Percentiles rank a stretch among this genome's conserved stretches.
These are phyloP conservation scores for Rhodotorula sp. DNA, from an alignment of 1,284 basidiomycete genomes.

Conservation along the genomic window DNA sequence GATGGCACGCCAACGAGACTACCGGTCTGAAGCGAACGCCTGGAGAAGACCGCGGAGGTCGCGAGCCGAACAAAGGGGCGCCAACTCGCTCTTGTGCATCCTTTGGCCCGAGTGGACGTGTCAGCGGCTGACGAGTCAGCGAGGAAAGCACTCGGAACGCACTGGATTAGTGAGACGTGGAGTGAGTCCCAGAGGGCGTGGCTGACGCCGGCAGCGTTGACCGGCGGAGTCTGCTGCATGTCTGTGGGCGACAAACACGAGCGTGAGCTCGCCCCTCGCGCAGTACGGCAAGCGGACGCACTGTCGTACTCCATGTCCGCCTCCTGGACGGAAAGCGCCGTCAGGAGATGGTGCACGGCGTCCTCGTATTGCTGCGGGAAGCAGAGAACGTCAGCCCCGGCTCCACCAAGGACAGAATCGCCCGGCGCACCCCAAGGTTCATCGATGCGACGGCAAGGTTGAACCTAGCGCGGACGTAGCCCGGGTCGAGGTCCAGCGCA, in stretches of 20 bases:
- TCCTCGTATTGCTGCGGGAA: slow-evolving; percentile 67
- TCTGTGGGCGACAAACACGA: not conserved
- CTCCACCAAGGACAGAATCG: not conserved
- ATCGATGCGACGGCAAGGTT: slow-evolving; percentile 89
- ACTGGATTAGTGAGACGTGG: slow-evolving; percentile 38
- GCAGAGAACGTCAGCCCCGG: not conserved
- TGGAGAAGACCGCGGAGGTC: slow-evolving; percentile 20
- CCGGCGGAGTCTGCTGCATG: slow-evolving; percentile 19
- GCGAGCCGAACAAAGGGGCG: slow-evolving; percentile 14
- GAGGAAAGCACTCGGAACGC: not conserved
- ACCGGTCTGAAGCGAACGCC: slow-evolving; percentile 4
- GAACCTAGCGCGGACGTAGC: slow-evolving; percentile 89
- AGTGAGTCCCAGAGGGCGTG: slow-evolving; percentile 79
- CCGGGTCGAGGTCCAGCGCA: slow-evolving; percentile 85
- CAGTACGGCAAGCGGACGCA: not conserved
- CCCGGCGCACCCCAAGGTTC: slow-evolving; percentile 67
- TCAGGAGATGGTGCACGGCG: slow-evolving; percentile 78
- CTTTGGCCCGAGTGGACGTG: not conserved
- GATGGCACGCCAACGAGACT: not conserved
- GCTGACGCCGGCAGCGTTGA: slow-evolving; percentile 54
- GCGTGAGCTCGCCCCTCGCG: not conserved
- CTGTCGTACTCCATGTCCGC: slow-evolving; percentile 57
- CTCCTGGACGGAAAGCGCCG: slow-evolving; percentile 74
- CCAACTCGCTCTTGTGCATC: slow-evolving; percentile 36
- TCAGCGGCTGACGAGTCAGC: too few relatives aligned